Evolutionary conservation across 1,139 yeast species (phyloP), one percentile per base, ranked within the genome.

Genomic region (Groenewaldozyma sp.): DNA sequence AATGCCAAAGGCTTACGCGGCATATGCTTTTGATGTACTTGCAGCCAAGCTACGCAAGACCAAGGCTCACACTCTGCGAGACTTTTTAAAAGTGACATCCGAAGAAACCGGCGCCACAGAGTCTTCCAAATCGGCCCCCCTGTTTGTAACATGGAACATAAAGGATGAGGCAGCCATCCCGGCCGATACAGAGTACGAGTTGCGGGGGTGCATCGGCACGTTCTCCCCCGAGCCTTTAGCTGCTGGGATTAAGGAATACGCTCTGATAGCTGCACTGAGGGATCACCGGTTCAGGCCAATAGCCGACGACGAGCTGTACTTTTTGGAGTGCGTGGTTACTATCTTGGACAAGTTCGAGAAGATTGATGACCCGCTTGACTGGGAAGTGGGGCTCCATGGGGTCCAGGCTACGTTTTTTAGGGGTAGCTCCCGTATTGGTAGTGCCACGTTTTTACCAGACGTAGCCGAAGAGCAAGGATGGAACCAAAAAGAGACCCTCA

Each of bases 161-260:
- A 51, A 63, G 36, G 59, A 49, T n/a, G n/a, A n/a, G n/a, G n/a
- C n/a, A n/a, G n/a, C 6, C 49, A 46, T 13, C 45, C 48, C n/a
- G n/a, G n/a, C n/a, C n/a, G n/a, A n/a, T n/a, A n/a, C n/a, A n/a
- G 55, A 52, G 0, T 62, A 69, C 38, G 61, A 67, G n/a, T 65
- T 91, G 37, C 68, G 97, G 39, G 98, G 98, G 0, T 91, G 98
- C 55, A 91, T 91, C 42, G 98, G 98, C 1, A 88, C 95, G 0
- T 88, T 91, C 56, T 60, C 63, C 13, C 53, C 65, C 2, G 41
- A 62, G 37, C 64, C 67, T 0, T 53, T 83, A 7, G 77, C 70
- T 21, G 42, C 55, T 1, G 95, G 94, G 0, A 71, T 87, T 2
- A 56, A 63, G 20, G 66, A 70, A 36, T 91, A 79, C 54, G 69